Base-by-base conservation (phyloP, 2,329 filamentous ascomycete species). In the Arthrobotrys entomopaga region DNA sequence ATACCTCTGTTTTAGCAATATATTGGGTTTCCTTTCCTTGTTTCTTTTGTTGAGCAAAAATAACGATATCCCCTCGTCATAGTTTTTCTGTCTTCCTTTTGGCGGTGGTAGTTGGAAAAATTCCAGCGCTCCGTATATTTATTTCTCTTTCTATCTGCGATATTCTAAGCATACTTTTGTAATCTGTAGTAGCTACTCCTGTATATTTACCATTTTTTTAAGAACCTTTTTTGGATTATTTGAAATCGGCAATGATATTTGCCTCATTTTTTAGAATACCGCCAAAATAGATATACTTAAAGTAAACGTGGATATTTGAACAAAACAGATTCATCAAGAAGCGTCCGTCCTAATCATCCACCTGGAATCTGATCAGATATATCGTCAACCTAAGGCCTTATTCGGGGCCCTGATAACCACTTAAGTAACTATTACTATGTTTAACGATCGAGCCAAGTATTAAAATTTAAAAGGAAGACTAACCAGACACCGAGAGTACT, bases 1-100 rank as follows among this genome's bases (percentile, higher is more conserved):
- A 46, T 54, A 56, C 29, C 53, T 56, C 43, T 48, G 49, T 19
- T 38, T 24, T 59, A 15, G 10, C 46, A 48, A 11, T 43, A 11
- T 43, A 29, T 59, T 61, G 43, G 58, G 43, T 40, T 61, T 50
- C 40, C 42, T 48, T 48, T 42, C 0, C n/a, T 26, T 59, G 19
- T 24, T 46, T 57, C 26, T 57, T 64, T 26, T 48, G 56, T 67
- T 59, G 46, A 20, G 10, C n/a, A 24, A 65, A 54, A 38, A 65
- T 22, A 20, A 72, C 54, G 67, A 72, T 72, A 72, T 72, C 67
- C 67, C 5, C 67, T 65, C 49, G 19, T 46, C 13, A 19, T 15
- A 46, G 43, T 40, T 70, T 54, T 70, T 70, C 34, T 50, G 46
- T 22, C 11, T 24, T 19, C 29, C 42, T 26, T 60, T 49, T 46